Evolutionary conservation across 768 basidiomycete species (phyloP), one percentile per base, ranked within the genome.

Genomic region (Tricholoma furcatifolium): DNA sequence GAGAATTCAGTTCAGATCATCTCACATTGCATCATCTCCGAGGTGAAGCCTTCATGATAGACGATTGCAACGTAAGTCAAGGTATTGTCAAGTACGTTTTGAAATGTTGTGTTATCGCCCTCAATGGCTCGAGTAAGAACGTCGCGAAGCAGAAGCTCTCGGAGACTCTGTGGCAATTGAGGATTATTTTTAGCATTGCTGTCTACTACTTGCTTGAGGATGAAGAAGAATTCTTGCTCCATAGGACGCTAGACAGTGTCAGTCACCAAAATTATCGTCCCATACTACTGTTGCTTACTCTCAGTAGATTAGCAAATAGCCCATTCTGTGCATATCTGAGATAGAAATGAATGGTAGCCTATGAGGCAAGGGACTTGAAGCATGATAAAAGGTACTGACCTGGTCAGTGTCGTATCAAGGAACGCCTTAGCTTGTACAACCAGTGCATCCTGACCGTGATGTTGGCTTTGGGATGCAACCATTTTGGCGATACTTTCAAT

Each of bases 21-120:
- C 82, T 56, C 56, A 87, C 89, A 77, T 50, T 71, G 74, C 65
- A 89, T 73, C n/a, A 83, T 67, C 3, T 81, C 76, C 1, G 65
- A 52, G 38, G 69, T 80, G 56, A 82, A 85, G 20, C 69, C 72
- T 45, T 82, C 69, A 57, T 77, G 76, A 57, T 84, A 77, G 9
- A 87, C 81, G 3, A 74, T 57, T 46, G 87, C 81, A 1, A 89
- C 72, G 54, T 77, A 91, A 9, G 60, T 69, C 38, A 75, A 67
- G 14, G 88, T 62, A 62, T 89, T 88, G 46, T 77, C 67, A 9
- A 87, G 64, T 18, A 83, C 75, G n/a, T 62, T 62, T 56, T 84
- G 80, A 54, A 82, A 79, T 17, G 70, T 64, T 8, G 70, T 70
- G 31, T 70, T 67, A 44, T 87, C 84, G 34, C 70, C 74, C 18